Conservation (phyloP, 192 early-diverging fungal genomes). For the Backusella psychrophila region DNA sequence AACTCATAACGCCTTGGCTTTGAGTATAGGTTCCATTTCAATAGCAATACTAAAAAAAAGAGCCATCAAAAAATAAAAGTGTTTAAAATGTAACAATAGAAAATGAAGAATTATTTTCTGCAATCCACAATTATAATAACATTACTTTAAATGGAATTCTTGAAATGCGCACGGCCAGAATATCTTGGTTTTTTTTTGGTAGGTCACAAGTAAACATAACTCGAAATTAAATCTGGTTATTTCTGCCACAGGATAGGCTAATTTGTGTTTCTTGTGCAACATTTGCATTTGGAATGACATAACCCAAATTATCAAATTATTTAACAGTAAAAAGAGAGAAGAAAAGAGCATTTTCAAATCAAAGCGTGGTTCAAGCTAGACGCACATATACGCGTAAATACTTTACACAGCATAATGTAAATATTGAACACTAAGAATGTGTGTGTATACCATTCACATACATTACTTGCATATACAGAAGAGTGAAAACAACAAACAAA, state of each 20-base stretch:
- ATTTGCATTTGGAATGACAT: background rate
- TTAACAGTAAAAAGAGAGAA: background rate
- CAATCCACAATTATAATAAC: background rate
- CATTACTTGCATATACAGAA: background rate
- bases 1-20: background rate
- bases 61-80: background rate
- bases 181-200: background rate
- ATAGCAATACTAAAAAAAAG: background rate
- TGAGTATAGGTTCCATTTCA: too few relatives aligned
- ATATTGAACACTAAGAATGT: background rate
- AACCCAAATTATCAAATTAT: background rate
- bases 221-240: background rate
- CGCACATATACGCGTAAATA: background rate
- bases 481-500: background rate
- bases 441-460: background rate
- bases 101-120: background rate
- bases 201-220: background rate
- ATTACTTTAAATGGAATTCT: background rate
- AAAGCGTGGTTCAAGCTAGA: background rate
- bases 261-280: background rate
- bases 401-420: background rate
- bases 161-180: background rate
- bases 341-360: background rate
- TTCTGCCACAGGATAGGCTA: background rate
- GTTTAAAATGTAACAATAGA: background rate